Evolutionary conservation across 495 filamentous ascomycete genomes (phyloP).

Genomic region (Cudoniella acicularis): DNA sequence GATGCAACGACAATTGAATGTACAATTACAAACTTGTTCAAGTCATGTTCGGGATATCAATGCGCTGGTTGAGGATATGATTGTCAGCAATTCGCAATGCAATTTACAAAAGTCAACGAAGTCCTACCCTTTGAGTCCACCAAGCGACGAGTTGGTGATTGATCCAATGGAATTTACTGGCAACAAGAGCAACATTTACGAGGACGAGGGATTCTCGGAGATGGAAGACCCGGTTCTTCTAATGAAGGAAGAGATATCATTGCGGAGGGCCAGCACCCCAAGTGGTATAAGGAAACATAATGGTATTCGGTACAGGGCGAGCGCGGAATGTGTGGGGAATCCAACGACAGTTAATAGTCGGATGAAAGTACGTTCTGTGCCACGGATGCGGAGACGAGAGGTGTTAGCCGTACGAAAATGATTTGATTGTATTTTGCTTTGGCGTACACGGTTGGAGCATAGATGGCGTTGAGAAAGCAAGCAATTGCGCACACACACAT

Average conservation of each 20-base stretch:
- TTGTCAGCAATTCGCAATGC: constrained; percentile 21
- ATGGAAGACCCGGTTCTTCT: constrained; percentile 8
- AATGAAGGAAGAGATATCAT: constrained; percentile 8
- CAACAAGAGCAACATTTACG: background rate
- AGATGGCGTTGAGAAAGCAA: background rate
- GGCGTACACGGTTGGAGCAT: background rate
- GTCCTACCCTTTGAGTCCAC: background rate
- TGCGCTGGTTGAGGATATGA: constrained; percentile 23
- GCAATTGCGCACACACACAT: background rate
- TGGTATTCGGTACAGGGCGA: background rate
- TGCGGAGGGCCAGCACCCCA: constrained; percentile 19
- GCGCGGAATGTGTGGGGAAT: constrained; percentile 1
- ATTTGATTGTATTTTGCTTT: background rate
- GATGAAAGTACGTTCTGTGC: constrained; percentile 15
- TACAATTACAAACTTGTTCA: constrained; percentile 17
- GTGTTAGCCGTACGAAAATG: background rate
- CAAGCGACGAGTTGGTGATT: background rate
- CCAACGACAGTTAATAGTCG: background rate
- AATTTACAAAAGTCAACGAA: constrained; percentile 5
- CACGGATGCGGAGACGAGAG: constrained; percentile 18
- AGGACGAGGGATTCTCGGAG: constrained; percentile 24
- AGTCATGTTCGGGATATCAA: constrained; percentile 20
- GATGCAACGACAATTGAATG: constrained; percentile 21
- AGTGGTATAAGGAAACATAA: constrained; percentile 22
- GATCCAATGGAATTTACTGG: background rate